These are phyloP conservation scores for Ormosia semicastrata DNA, from an alignment of 306 rosid genomes.

Conservation along the genomic window DNA sequence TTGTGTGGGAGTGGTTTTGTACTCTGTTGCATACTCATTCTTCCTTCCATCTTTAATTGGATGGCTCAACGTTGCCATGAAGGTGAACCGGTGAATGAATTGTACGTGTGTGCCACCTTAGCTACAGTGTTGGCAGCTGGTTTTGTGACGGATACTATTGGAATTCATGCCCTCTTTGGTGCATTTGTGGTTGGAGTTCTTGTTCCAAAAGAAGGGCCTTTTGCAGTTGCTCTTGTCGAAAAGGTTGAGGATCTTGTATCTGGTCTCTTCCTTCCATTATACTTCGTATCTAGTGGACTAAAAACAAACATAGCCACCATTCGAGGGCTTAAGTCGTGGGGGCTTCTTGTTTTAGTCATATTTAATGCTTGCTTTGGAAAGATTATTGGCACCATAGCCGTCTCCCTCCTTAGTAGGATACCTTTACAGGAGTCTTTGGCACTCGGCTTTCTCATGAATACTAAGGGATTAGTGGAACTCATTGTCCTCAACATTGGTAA, in stretches of 20 bases:
- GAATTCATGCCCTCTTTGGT: conserved; percentile 76
- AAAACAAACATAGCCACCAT: conserved; percentile 68
- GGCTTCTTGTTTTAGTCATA: conserved; percentile 56
- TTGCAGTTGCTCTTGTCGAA: conserved; percentile 59
- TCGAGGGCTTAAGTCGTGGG: conserved; percentile 61
- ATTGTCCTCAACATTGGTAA: conserved; percentile 77
- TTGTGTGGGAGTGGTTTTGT: conserved; percentile 46
- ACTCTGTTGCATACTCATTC: conserved; percentile 9
- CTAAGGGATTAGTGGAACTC: conserved; percentile 74
- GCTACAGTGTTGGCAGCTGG: conserved; percentile 62
- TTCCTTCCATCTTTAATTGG: conserved; percentile 47
- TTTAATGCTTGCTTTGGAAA: conserved; percentile 69
- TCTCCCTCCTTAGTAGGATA: conserved; percentile 44
- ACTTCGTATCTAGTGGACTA: conserved; percentile 69
- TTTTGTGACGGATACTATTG: conserved; percentile 55
- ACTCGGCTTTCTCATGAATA: conserved; percentile 74
- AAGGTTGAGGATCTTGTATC: conserved; percentile 75
- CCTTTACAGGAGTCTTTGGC: conserved; percentile 59
- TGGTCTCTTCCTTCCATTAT: conserved; percentile 61
- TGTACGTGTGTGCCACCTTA: conserved; percentile 53
- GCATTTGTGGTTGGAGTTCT: conserved; percentile 67
- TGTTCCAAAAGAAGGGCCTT: conserved; percentile 57
- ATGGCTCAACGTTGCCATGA: conserved; percentile 49
- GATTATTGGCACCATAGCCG: conserved; percentile 59
- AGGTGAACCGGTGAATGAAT: conserved; percentile 54